Percentiles rank a stretch among this genome's conserved stretches.
Conservation (phyloP, 345 rosid species). For the Streptanthus diversifolius region DNA sequence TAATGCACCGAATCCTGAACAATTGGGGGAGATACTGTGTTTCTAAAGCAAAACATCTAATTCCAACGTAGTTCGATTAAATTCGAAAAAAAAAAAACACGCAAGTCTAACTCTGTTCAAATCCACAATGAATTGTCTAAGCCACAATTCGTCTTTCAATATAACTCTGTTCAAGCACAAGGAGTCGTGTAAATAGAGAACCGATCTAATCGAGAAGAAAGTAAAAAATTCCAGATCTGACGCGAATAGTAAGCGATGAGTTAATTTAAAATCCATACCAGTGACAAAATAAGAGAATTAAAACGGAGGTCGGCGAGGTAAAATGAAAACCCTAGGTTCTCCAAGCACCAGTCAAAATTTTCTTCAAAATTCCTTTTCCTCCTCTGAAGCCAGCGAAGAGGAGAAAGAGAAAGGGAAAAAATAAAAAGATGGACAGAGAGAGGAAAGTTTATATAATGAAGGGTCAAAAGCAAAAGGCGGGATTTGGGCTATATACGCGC, state of each 20-base stretch:
- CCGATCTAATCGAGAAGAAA: constrained; percentile 1
- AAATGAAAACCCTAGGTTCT: constrained; percentile 20
- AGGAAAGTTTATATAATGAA: constrained; percentile 5
- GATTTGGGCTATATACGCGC: constrained; percentile 29
- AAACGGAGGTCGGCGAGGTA: constrained; percentile 19
- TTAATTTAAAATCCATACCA: constrained; percentile 1
- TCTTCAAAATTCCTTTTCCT: constrained; percentile 8
- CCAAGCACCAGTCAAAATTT: background rate
- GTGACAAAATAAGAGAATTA: background rate
- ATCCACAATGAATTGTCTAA: background rate
- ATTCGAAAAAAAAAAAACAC: background rate
- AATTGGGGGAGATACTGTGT: background rate
- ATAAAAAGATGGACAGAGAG: background rate
- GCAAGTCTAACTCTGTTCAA: background rate
- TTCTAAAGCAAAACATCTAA: background rate
- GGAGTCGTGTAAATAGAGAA: background rate
- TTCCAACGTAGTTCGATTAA: background rate
- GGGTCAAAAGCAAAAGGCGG: constrained; percentile 41
- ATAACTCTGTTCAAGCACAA: no score
- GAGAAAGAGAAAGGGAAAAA: background rate
- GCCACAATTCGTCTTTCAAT: background rate
- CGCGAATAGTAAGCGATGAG: background rate
- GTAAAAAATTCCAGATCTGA: constrained; percentile 29
- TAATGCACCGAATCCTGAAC: background rate
- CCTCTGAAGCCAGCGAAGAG: constrained; percentile 8